phyloP scores from a whole-genome alignment of 2,329 filamentous ascomycete genomes.

The Monosporascus sp. region DNA sequence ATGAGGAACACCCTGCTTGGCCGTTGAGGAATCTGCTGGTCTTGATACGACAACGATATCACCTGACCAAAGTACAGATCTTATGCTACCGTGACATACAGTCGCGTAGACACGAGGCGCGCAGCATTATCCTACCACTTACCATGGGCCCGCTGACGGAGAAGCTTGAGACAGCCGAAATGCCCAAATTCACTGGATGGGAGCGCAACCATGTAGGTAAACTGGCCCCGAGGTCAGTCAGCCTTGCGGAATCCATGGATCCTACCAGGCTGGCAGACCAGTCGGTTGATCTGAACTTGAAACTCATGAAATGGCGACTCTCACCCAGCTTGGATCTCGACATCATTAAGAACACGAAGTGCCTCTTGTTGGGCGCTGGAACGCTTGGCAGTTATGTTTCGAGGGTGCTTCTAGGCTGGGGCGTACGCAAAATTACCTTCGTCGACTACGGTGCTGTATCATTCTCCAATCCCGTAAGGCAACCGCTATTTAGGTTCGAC shows the following conservation, averaged over 20 bases:
- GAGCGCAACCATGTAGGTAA: slow-evolving; percentile 79
- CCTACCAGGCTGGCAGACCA: slow-evolving; percentile 83
- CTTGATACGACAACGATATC: slow-evolving; percentile 77
- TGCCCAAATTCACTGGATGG: slow-evolving; percentile 95
- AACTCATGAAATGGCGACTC: slow-evolving; percentile 98
- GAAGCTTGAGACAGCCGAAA: slow-evolving; percentile 40
- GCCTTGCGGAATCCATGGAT: slow-evolving; percentile 91
- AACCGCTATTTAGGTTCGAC: slow-evolving; percentile 85
- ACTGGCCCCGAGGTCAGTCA: slow-evolving; percentile 70
- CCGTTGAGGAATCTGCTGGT: slow-evolving; percentile 85
- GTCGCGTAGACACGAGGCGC: slow-evolving; percentile 68
- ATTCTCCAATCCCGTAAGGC: slow-evolving; percentile 93
- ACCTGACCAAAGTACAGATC: slow-evolving; percentile 71
- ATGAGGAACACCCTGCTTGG: slow-evolving; percentile 84
- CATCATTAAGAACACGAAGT: slow-evolving; percentile 82
- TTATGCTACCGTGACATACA: slow-evolving; percentile 88
- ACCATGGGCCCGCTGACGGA: slow-evolving; percentile 44
- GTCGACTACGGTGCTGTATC: slow-evolving; percentile 91
- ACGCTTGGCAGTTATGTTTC: slow-evolving; percentile 94
- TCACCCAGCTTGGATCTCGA: slow-evolving; percentile 85
- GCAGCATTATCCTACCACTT: slow-evolving; percentile 72
- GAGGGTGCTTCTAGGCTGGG: slow-evolving; percentile 90
- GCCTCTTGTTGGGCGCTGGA: slow-evolving; percentile 84
- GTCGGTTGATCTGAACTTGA: slow-evolving; percentile 91
- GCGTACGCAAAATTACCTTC: slow-evolving; percentile 90